These are phyloP conservation scores for Auricularia cornea DNA, from an alignment of 768 basidiomycete species.

Conservation along the genomic window DNA sequence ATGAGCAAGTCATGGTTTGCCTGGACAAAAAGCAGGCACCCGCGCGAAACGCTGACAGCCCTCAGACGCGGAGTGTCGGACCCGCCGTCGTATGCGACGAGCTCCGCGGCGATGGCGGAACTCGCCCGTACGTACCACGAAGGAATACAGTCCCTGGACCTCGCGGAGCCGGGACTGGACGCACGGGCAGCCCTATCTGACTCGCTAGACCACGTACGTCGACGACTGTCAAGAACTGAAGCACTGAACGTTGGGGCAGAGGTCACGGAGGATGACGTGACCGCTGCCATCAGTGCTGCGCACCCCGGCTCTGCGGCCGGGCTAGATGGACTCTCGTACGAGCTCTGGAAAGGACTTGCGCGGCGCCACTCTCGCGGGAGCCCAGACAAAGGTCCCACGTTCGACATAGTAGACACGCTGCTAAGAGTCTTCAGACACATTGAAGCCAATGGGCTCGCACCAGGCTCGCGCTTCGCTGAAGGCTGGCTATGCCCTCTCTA, in stretches of 20 bases:
- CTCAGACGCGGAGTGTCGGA: neutral
- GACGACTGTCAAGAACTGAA: too few species aligned
- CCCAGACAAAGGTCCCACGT: too few species aligned
- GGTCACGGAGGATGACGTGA: neutral
- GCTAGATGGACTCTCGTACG: slow-evolving; percentile 3
- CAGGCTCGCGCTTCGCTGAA: neutral
- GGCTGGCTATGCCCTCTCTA: slow-evolving; percentile 29
- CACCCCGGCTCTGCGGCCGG: neutral
- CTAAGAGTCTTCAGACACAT: slow-evolving; percentile 41
- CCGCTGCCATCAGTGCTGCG: neutral
- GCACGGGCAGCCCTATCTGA: too few species aligned
- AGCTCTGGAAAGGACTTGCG: slow-evolving; percentile 5
- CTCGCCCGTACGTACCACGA: neutral
- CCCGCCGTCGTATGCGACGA: neutral
- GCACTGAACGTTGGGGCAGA: too few species aligned
- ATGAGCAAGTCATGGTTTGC: neutral
- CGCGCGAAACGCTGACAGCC: neutral
- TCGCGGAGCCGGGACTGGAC: too few species aligned
- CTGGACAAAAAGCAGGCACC: neutral
- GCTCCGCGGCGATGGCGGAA: neutral
- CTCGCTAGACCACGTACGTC: too few species aligned
- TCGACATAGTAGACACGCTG: slow-evolving; percentile 6
- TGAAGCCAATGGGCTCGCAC: slow-evolving; percentile 12
- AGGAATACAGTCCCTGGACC: neutral
- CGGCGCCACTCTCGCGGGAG: slow-evolving; percentile 6